Conservation (phyloP, 2,329 filamentous ascomycete species). For the Metarhizium album region DNA sequence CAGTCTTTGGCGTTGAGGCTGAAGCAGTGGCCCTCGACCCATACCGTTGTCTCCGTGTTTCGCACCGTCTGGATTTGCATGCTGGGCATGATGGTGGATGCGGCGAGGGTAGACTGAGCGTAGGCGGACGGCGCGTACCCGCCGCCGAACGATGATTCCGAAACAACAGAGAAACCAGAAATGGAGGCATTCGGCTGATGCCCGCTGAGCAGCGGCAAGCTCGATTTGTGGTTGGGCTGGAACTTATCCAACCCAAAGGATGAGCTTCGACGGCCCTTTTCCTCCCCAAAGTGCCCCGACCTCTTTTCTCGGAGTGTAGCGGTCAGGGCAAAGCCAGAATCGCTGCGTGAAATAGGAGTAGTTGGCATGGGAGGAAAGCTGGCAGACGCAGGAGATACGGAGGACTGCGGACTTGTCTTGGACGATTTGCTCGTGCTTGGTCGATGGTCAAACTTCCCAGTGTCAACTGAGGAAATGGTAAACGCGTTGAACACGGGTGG, state of each 20-base stretch:
- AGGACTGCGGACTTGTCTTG: constrained; percentile 50
- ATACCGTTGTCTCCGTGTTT: constrained; percentile 69
- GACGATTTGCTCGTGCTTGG: constrained; percentile 63
- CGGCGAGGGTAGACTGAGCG: constrained; percentile 74
- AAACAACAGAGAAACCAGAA: constrained; percentile 49
- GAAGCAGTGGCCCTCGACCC: constrained; percentile 79
- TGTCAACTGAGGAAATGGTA: constrained; percentile 60
- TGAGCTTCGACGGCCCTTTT: constrained; percentile 76
- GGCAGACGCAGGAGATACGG: constrained; percentile 65
- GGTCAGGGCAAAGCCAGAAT: constrained; percentile 82
- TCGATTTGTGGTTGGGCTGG: constrained; percentile 56
- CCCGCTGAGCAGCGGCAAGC: constrained; percentile 61
- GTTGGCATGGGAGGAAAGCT: constrained; percentile 66
- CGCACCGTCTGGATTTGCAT: constrained; percentile 69
- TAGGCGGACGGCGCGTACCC: constrained; percentile 77
- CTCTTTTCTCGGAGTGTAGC: constrained; percentile 86
- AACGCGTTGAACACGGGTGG: constrained; percentile 87
- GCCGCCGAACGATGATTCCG: constrained; percentile 56
- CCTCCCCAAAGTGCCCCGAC: constrained; percentile 79
- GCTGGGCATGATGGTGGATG: constrained; percentile 78
- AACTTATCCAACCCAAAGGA: constrained; percentile 75
- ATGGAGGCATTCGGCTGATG: constrained; percentile 50
- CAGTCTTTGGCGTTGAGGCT: constrained; percentile 51
- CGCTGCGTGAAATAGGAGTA: constrained; percentile 76
- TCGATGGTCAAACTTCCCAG: constrained; percentile 52